A percentile compares a stretch with the other conserved stretches of the same genome.
Evolutionary conservation across 2,329 filamentous ascomycete species (phyloP).

Genomic region (Monosporascus sp.): DNA sequence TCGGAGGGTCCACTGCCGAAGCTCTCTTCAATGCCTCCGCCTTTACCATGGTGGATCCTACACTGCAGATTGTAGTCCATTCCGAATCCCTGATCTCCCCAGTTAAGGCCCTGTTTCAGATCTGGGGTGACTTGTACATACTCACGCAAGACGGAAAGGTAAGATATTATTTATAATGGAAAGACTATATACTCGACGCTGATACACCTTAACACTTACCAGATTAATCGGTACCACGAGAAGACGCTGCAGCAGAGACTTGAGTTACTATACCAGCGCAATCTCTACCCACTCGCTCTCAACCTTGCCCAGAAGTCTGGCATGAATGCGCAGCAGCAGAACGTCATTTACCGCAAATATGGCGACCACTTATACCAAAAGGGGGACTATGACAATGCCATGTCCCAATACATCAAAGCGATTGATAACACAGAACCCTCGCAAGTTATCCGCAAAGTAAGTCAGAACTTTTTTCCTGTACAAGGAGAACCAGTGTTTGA

Average conservation of each 20-base stretch:
- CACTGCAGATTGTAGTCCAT: conserved; percentile 84
- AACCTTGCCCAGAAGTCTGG: conserved; percentile 87
- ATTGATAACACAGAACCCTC: conserved; percentile 96
- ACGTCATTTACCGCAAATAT: conserved; percentile 87
- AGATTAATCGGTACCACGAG: conserved; percentile 86
- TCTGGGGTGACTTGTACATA: conserved; percentile 92
- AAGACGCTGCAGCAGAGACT: conserved; percentile 86
- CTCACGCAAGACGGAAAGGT: conserved; percentile 90
- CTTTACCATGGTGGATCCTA: conserved; percentile 87
- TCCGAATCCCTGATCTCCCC: conserved; percentile 79
- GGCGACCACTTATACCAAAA: conserved; percentile 94
- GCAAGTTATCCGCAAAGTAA: conserved; percentile 86
- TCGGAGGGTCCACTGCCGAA: conserved; percentile 68
- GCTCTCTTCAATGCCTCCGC: conserved; percentile 81
- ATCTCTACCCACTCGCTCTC: conserved; percentile 86
- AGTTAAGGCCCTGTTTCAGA: conserved; percentile 72
- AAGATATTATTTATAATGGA: conserved; percentile 15
- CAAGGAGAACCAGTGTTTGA: not conserved
- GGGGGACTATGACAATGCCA: conserved; percentile 94
- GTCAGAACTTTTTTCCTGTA: not conserved
- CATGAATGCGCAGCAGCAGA: conserved; percentile 75
- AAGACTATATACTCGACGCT: too few species aligned
- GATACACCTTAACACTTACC: conserved; percentile 15
- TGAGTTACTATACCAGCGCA: conserved; percentile 89
- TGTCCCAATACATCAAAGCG: conserved; percentile 95